Evolutionary conservation across 495 filamentous ascomycete species (phyloP).

Genomic region (Jackrogersella minutella): DNA sequence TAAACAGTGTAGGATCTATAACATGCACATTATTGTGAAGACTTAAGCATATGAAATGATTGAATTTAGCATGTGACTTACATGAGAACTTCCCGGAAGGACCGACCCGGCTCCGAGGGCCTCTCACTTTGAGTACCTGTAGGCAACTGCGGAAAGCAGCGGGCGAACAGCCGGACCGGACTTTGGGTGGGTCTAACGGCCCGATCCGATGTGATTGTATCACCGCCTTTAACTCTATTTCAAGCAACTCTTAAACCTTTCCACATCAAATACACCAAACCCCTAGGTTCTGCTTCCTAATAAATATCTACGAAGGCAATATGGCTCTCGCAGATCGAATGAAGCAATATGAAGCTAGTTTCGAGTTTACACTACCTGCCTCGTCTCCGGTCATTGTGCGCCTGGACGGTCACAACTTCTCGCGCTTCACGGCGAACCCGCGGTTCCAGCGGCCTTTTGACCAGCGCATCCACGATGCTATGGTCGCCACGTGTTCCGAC

Average conservation of each 20-base stretch:
- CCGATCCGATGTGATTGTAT: constrained; percentile 11
- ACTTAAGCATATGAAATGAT: too few relatives aligned
- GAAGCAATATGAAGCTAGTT: constrained; percentile 21
- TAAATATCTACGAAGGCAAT: not conserved
- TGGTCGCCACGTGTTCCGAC: constrained; percentile 21
- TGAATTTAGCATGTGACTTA: too few relatives aligned
- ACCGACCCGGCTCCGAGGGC: too few relatives aligned
- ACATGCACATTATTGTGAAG: too few relatives aligned
- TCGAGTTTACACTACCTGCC: constrained; percentile 10
- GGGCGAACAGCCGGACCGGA: not conserved
- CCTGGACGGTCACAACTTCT: constrained; percentile 24
- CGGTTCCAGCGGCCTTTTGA: constrained; percentile 13
- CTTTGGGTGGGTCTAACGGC: not conserved
- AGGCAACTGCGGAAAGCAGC: not conserved
- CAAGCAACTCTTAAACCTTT: too few relatives aligned
- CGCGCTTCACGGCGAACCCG: constrained; percentile 11
- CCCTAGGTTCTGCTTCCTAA: not conserved
- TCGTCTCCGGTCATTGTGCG: constrained; percentile 19
- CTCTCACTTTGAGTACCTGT: too few relatives aligned
- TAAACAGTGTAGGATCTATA: too few relatives aligned
- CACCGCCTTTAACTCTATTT: not conserved
- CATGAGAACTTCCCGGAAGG: too few relatives aligned
- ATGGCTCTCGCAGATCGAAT: constrained; percentile 24
- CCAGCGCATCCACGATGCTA: constrained; percentile 21
- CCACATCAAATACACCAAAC: not conserved